Evolutionary conservation across 2,329 filamentous ascomycete species (phyloP).

Genomic region (Esteya vermicola): DNA sequence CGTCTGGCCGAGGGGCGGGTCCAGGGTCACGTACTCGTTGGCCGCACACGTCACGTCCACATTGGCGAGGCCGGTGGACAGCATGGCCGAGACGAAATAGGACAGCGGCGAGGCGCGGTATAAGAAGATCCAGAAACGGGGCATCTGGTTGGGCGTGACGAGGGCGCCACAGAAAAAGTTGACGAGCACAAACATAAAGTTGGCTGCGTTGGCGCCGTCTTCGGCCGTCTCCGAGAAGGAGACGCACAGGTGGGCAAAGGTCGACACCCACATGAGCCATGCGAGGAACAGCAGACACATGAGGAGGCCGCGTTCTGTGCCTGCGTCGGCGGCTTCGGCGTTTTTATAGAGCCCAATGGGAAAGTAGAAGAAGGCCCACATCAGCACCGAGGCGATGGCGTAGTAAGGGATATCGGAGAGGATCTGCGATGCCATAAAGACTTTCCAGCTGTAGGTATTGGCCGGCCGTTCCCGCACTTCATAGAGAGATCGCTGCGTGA

Average conservation of each 20-base stretch:
- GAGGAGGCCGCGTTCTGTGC: slow-evolving; percentile 54
- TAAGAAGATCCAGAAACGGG: slow-evolving; percentile 69
- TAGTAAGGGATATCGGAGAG: slow-evolving; percentile 78
- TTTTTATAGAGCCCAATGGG: slow-evolving; percentile 64
- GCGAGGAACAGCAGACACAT: slow-evolving; percentile 72
- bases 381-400: slow-evolving; percentile 52
- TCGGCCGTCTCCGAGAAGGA: slow-evolving; percentile 53
- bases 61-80: slow-evolving; percentile 55
- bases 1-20: slow-evolving; percentile 39
- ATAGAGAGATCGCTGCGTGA: slow-evolving; percentile 65
- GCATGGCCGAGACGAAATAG: slow-evolving; percentile 63
- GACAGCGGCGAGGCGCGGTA: slow-evolving; percentile 71
- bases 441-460: slow-evolving; percentile 72
- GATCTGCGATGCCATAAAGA: slow-evolving; percentile 71
- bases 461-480: slow-evolving; percentile 73
- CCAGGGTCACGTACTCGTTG: slow-evolving; percentile 56
- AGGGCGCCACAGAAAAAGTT: slow-evolving; percentile 48
- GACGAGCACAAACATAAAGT: slow-evolving; percentile 42
- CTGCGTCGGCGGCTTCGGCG: slow-evolving; percentile 43
- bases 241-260: slow-evolving; percentile 61
- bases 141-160: slow-evolving; percentile 39
- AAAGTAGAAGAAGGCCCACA: slow-evolving; percentile 64
- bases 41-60: slow-evolving; percentile 48
- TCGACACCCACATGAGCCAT: slow-evolving; percentile 55
- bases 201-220: slow-evolving; percentile 50